A percentile compares a stretch with the other conserved stretches of the same genome.
phyloP scores from a whole-genome alignment of 1,284 basidiomycete species.

The Mycosarcoma mackinlayi region DNA sequence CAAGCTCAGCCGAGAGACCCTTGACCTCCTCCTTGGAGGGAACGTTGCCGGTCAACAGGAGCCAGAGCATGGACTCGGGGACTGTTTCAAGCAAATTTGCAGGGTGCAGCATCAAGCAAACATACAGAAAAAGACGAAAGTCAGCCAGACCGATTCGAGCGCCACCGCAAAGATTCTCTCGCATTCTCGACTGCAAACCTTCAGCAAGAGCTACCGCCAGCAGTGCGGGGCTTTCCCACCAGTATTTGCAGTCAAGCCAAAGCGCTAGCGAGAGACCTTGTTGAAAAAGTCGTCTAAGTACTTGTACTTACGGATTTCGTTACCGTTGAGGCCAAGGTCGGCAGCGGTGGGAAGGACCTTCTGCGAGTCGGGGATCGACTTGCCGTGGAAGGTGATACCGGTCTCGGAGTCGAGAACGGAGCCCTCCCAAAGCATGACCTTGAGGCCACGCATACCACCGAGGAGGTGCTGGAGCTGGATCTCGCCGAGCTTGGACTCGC shows the following conservation, averaged over 20 bases:
- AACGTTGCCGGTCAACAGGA: slow-evolving; percentile 66
- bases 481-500: slow-evolving; percentile 63
- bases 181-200: no score
- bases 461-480: slow-evolving; percentile 65
- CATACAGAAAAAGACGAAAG: not conserved
- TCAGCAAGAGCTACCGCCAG: no score
- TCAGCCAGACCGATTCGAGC: not conserved
- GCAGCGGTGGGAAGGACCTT: slow-evolving; percentile 65
- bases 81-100: slow-evolving; percentile 30
- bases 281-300: no score
- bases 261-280: no score
- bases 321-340: slow-evolving; percentile 63
- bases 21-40: slow-evolving; percentile 65
- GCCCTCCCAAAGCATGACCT: slow-evolving; percentile 69
- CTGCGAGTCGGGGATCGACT: slow-evolving; percentile 66
- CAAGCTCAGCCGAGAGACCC: slow-evolving; percentile 63
- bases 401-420: slow-evolving; percentile 67
- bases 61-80: slow-evolving; percentile 69
- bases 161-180: no score
- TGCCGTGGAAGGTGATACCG: slow-evolving; percentile 68
- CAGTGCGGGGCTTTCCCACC: no score
- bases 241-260: not conserved
- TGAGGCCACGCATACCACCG: slow-evolving; percentile 68
- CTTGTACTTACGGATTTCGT: slow-evolving; percentile 67
- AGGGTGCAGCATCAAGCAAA: not conserved